Conservation (phyloP, 140 eudicot genomes). For the Erigeron philadelphicus region DNA sequence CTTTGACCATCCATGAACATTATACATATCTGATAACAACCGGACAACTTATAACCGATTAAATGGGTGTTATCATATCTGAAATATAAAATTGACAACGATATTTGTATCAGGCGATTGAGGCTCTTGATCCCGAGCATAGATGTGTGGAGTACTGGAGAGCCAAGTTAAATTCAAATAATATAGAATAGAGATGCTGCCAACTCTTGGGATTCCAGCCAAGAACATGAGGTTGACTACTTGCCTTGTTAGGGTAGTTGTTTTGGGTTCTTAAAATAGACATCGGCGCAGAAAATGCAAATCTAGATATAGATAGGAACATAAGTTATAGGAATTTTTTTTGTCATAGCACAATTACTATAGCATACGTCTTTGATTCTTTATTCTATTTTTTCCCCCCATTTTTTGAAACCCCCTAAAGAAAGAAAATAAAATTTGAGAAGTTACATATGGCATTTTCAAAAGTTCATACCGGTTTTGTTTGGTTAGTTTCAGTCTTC, state of each 20-base stretch:
- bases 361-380: constrained; percentile 23
- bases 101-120: constrained; percentile 37
- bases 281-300: constrained; percentile 19
- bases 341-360: constrained; percentile 18
- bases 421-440: constrained; percentile 4
- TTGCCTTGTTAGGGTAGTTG: constrained; percentile 28
- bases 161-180: constrained; percentile 18
- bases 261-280: constrained; percentile 26
- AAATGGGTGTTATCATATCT: not conserved
- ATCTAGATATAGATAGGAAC: constrained; percentile 21
- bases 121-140: constrained; percentile 44
- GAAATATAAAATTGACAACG: not conserved
- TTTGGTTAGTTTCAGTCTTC: not conserved
- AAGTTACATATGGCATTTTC: constrained; percentile 20
- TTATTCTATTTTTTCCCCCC: not conserved
- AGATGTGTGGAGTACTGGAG: constrained; percentile 47
- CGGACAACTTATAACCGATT: not conserved
- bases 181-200: constrained; percentile 25
- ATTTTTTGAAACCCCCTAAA: not conserved
- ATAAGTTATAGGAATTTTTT: constrained; percentile 14
- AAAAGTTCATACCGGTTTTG: constrained; percentile 21
- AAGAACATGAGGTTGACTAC: constrained; percentile 25
- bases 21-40: not conserved
- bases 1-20: not conserved
- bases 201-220: constrained; percentile 4